Base-by-base conservation (phyloP, 2,329 filamentous ascomycete genomes). In the Curvularia spicifera region DNA sequence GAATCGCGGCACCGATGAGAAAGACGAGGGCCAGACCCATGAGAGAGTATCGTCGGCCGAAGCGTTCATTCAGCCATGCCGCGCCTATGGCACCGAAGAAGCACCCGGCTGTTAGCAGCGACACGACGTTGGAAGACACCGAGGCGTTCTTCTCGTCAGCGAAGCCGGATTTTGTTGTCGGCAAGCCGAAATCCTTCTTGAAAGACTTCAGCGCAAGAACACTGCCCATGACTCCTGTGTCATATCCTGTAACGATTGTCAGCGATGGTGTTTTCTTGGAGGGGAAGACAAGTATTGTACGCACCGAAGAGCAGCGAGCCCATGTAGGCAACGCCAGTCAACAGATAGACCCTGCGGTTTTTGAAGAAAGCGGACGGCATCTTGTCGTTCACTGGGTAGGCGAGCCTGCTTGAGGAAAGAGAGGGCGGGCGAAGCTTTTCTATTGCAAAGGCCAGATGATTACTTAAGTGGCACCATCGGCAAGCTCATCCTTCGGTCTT, bases 311-410 rank as follows among this genome's bases (percentile, higher is more conserved):
- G 51, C 35, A 58, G 56, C 33, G 56, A 58, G 51, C 56, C 56
- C 51, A 56, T 58, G 33, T 58, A 58, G 51, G 56, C 56, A 31
- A 58, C 56, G 46, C 51, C 53, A 12, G 56, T 58, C 26, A 58
- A 18, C n/a, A 58, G 46, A 35, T 58, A 58, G 22, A 58, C 51
- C 35, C 51, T 58, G 40, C 51, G 56, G 45, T 58, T 58, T 26
- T 58, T 58, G 56, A 58, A 56, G 46, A 58, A 58, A 46, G 40
- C 37, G 20, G 56, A 58, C 51, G 46, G 33, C 56, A 58, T 58
- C 22, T 28, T 58, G 40, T 39, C 33, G 46, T 52, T 28, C 37
- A n/a, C 29, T 43, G 28, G 18, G 33, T 43, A 35, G 26, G 26
- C 56, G 40, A 40, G 37, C 22, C 20, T 40, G 12, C 46, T n/a